A percentile compares a stretch with the other conserved stretches of the same genome.
Evolutionary conservation across 495 filamentous ascomycete genomes (phyloP).

Genomic region (Podospora pseudocomata): DNA sequence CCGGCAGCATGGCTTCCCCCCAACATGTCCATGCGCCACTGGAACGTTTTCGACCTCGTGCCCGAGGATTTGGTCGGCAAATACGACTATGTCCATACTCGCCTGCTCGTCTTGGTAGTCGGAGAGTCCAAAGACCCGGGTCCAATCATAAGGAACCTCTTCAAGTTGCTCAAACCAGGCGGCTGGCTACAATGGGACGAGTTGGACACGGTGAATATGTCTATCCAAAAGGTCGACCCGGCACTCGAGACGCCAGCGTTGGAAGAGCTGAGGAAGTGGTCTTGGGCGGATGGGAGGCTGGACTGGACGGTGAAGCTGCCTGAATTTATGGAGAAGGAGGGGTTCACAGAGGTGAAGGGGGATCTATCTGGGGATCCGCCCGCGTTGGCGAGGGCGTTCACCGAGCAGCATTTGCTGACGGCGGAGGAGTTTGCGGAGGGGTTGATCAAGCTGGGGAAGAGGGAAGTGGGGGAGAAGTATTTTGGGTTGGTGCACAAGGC

Average conservation of each 20-base stretch:
- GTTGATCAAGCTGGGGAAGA: background rate
- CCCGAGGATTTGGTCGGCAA: background rate
- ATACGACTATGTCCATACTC: background rate
- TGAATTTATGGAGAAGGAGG: background rate
- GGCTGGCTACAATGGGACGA: background rate
- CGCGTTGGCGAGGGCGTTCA: background rate
- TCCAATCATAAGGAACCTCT: background rate
- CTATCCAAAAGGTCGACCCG: background rate
- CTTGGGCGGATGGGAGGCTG: background rate
- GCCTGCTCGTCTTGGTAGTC: background rate
- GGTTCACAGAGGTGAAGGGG: background rate
- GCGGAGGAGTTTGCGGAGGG: background rate
- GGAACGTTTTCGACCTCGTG: background rate
- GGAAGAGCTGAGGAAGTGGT: background rate
- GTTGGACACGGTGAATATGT: background rate
- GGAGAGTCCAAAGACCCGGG: background rate
- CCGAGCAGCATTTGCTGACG: background rate
- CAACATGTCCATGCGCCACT: background rate
- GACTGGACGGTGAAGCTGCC: background rate
- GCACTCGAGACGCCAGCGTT: background rate
- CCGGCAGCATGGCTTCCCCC: background rate
- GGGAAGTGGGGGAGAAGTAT: background rate
- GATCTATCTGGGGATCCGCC: background rate
- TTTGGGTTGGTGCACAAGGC: background rate
- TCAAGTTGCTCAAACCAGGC: background rate